Conservation (phyloP, 139 green algal genomes). For the Auxenochlorella pyrenoidosa region DNA sequence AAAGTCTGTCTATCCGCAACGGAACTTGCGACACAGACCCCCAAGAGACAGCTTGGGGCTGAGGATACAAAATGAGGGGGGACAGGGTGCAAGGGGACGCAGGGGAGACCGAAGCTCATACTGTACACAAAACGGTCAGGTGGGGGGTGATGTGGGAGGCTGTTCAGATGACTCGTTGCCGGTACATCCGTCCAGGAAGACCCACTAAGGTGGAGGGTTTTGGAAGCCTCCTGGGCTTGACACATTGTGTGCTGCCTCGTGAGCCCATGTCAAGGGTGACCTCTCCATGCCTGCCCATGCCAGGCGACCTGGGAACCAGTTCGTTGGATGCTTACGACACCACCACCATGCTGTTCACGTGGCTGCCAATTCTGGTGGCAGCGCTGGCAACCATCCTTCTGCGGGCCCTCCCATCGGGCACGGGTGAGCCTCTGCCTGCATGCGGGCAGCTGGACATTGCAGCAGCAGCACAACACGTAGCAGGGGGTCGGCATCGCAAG, state of each 20-base stretch:
- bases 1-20: too few relatives aligned
- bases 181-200: too few relatives aligned
- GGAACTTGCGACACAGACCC: too few relatives aligned
- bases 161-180: too few relatives aligned
- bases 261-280: background rate
- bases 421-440: background rate
- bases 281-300: background rate
- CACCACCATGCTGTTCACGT: background rate
- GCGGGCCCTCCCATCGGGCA: background rate
- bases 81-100: too few relatives aligned
- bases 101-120: too few relatives aligned
- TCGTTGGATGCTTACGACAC: background rate
- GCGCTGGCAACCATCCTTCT: background rate
- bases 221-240: background rate
- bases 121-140: too few relatives aligned
- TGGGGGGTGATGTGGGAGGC: too few relatives aligned
- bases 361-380: conserved; percentile 13
- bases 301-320: background rate
- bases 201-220: too few relatives aligned
- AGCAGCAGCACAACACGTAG: background rate
- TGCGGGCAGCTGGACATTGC: background rate
- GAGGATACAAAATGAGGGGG: too few relatives aligned
- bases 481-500: too few relatives aligned
- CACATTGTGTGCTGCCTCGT: background rate
- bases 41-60: too few relatives aligned